Base-by-base conservation (phyloP, 306 rosid genomes). In the Alnus glutinosa region DNA sequence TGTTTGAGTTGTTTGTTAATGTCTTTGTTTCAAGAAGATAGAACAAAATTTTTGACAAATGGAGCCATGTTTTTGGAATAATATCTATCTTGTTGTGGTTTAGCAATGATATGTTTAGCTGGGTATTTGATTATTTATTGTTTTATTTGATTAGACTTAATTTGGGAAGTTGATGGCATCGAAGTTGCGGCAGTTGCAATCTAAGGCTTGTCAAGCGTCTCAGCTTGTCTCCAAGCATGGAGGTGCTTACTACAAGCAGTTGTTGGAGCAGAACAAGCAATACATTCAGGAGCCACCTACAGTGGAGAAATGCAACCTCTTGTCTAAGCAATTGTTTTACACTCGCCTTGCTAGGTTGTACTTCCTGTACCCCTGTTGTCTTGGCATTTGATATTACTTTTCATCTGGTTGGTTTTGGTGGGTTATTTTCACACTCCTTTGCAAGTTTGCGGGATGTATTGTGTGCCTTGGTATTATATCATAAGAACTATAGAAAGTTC, bases 321-420 rank as follows among this genome's bases (percentile, higher is more conserved):
- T 94, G n/a, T 79, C 97, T 0, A 94, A 91, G 84, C 97, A 94
- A 77, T 87, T 94, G 85, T 54, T 94, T 28, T 92, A 89, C 83
- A 94, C 97, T 67, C 97, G 97, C 7, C 97, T 94, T 75, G 98
- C 98, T 54, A 94, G 98, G 98, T 92, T 71, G 77, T 81, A 55
- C 61, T 75, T 84, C 76, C 74, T 51, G 50, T 30, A 30, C 75
- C 73, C 59, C 71, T 64, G 48, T 54, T 70, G 3, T 77, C 32
- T 59, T 70, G 48, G 79, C 7, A 46, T 47, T 67, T 67, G 68
- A 51, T 47, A 44, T 83, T 42, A 49, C 8, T 46, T 74, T 11
- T 44, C 16, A 77, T 67, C 14, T 42, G 44, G 55, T 58, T 78
- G 74, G 54, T 44, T 66, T 13, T 80, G 64, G 77, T 44, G 59